Evolutionary conservation across 441 rosid species (phyloP).

Genomic region (Populus hybrid): DNA sequence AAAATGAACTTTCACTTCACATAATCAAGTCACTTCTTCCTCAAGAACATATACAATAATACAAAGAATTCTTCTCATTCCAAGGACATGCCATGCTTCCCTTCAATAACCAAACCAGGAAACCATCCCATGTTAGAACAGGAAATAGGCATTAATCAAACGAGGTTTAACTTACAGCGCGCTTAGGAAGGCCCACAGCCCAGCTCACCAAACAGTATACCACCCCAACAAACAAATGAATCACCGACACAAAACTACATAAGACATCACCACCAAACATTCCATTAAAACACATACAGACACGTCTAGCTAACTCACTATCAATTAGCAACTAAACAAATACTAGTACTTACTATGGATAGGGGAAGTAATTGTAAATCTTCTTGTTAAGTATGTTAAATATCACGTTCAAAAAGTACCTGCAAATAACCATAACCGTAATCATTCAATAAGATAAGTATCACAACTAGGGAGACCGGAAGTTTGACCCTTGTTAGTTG

Average conservation of each 20-base stretch:
- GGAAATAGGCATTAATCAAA: neutral
- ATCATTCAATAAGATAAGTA: neutral
- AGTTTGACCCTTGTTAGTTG: neutral
- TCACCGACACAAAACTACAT: slow-evolving; percentile 82
- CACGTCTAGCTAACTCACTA: neutral
- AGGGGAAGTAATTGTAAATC: slow-evolving; percentile 94
- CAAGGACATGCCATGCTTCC: neutral
- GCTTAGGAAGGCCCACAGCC: slow-evolving; percentile 92
- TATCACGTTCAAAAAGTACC: slow-evolving; percentile 94
- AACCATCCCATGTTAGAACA: neutral
- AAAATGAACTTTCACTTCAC: neutral
- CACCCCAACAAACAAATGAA: slow-evolving; percentile 90
- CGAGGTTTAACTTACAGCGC: slow-evolving; percentile 47
- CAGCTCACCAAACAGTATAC: slow-evolving; percentile 84
- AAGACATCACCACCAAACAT: neutral
- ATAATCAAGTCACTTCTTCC: neutral
- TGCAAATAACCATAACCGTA: slow-evolving; percentile 16
- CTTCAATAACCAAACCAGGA: neutral
- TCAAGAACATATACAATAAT: neutral
- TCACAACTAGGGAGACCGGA: neutral
- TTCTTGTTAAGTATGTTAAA: slow-evolving; percentile 96
- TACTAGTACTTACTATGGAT: slow-evolving; percentile 67
- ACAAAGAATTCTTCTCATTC: neutral
- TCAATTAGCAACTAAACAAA: slow-evolving; percentile 11
- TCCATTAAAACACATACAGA: neutral